Evolutionary conservation across 345 rosid species (phyloP), one percentile per base, ranked within the genome.

Genomic region (Limnanthes douglasii): DNA sequence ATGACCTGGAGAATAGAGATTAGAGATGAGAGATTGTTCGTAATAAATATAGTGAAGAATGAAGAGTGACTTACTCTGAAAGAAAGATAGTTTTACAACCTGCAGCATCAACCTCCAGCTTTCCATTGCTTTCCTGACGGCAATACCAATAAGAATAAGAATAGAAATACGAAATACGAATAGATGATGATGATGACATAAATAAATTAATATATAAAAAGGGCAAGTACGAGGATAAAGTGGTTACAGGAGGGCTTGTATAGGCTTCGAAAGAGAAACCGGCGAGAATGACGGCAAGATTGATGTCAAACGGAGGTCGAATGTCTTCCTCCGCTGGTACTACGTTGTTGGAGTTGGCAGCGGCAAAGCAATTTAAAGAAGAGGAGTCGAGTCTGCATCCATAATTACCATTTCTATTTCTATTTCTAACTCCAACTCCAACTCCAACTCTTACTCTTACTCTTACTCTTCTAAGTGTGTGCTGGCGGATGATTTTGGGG

Each of bases 261-360:
- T 83, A 79, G 2, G 94, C 68, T 57, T 83, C 98, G 50, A 83
- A 90, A n/a, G 95, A 85, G 41, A 90, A 90, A 39, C 98, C 95
- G 22, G 95, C 95, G 18, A 90, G 93, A 43, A 88, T 59, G 29
- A 88, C 95, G 4, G 95, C 95, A 26, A 83, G 85, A 60, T 83
- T 90, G 54, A 83, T 72, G 51, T 90, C 92, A 37, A 90, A 83
- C 12, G 84, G 57, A 45, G 81, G 81, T 35, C 82, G 61, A 27
- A 69, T 71, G n/a, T 38, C 37, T 28, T 10, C 18, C 47, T 23
- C 41, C 16, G 31, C 8, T 32, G n/a, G n/a, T n/a, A n/a, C n/a
- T n/a, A n/a, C n/a, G n/a, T n/a, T n/a, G n/a, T n/a, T n/a, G n/a
- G n/a, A n/a, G n/a, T n/a, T n/a, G n/a, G n/a, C n/a, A n/a, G n/a